phyloP scores from a whole-genome alignment of 768 basidiomycete species.

The Naganishia vaughanmartiniae region DNA sequence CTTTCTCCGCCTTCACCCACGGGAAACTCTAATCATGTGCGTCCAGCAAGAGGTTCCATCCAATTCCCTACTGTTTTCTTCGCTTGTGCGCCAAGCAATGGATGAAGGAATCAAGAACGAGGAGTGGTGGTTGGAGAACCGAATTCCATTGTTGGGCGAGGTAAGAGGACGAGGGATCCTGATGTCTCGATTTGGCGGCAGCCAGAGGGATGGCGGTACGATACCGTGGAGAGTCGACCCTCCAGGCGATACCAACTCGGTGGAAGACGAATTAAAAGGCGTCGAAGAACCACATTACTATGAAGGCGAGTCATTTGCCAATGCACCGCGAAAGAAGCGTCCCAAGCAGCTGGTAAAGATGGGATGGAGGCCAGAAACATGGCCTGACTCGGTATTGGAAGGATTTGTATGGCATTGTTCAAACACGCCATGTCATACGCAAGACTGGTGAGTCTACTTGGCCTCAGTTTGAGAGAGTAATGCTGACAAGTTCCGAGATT shows the following conservation, averaged over 20 bases:
- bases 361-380: conserved; percentile 80
- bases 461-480: neutral
- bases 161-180: conserved; percentile 80
- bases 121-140: conserved; percentile 78
- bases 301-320: conserved; percentile 6
- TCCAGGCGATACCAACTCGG: conserved; percentile 44
- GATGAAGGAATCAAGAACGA: conserved; percentile 53
- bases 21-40: conserved; percentile 78
- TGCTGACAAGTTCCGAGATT: neutral
- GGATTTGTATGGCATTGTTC: conserved; percentile 70
- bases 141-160: conserved; percentile 75
- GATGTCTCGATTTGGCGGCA: conserved; percentile 78
- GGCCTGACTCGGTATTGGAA: conserved; percentile 73
- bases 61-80: conserved; percentile 59
- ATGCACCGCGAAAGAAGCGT: conserved; percentile 23
- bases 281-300: conserved; percentile 8
- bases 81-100: conserved; percentile 67
- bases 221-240: conserved; percentile 67
- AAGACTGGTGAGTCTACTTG: conserved; percentile 69
- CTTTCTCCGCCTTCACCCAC: conserved; percentile 65
- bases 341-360: conserved; percentile 50
- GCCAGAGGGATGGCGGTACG: conserved; percentile 51
- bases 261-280: neutral
- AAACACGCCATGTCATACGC: conserved; percentile 63
- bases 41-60: conserved; percentile 83